These are phyloP conservation scores for Scheffersomyces insectosa DNA, from an alignment of 1,139 yeast genomes.

Conservation along the genomic window DNA sequence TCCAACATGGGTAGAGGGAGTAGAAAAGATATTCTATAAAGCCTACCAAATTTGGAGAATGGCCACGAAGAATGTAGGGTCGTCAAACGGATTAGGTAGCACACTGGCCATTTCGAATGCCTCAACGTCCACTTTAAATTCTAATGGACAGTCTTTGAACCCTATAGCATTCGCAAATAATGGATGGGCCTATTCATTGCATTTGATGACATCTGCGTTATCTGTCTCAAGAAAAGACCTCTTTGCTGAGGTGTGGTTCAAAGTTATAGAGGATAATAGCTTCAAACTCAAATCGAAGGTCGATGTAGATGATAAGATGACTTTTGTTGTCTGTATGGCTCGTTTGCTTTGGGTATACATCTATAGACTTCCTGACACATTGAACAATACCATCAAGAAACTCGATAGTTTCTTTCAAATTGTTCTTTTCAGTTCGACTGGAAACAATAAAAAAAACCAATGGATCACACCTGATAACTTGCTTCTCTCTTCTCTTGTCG, in stretches of 20 bases:
- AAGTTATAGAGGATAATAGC: constrained; percentile 55
- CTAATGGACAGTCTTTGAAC: constrained; percentile 1
- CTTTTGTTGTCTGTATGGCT: constrained; percentile 64
- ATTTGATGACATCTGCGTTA: constrained; percentile 69
- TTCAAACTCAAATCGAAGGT: constrained; percentile 42
- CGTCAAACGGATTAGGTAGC: background rate
- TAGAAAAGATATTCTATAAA: constrained; percentile 58
- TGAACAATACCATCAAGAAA: constrained; percentile 76
- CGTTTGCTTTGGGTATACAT: constrained; percentile 87
- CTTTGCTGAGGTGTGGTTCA: constrained; percentile 75
- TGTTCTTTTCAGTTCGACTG: constrained; percentile 48
- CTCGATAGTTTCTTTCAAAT: constrained; percentile 53
- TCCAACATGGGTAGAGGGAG: constrained; percentile 91
- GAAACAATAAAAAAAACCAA: constrained; percentile 60
- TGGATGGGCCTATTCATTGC: constrained; percentile 74
- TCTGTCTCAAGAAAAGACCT: constrained; percentile 81
- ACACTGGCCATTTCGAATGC: constrained; percentile 1
- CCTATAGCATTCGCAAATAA: constrained; percentile 22
- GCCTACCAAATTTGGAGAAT: constrained; percentile 42
- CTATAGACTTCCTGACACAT: constrained; percentile 82
- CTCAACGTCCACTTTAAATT: constrained; percentile 1
- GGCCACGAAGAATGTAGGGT: constrained; percentile 3
- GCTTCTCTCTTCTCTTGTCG: constrained; percentile 66
- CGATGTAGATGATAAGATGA: constrained; percentile 58
- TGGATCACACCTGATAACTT: constrained; percentile 67